Evolutionary conservation across 495 filamentous ascomycete species (phyloP).

Genomic region (Mytilinidion resinicola): DNA sequence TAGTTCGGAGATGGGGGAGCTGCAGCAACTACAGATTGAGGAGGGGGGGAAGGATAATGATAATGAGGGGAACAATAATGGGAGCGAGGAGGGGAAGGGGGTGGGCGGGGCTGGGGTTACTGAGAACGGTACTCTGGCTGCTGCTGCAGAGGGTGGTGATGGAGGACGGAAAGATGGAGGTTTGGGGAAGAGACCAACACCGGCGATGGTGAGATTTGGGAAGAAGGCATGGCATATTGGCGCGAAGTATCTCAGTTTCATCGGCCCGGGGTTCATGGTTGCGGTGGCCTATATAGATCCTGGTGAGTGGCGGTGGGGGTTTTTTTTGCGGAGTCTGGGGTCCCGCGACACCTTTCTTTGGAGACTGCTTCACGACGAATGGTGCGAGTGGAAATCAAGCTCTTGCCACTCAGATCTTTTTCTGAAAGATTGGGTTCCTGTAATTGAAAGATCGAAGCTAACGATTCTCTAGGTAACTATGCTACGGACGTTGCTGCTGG

Average conservation of each 20-base stretch:
- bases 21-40: no score
- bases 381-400: neutral
- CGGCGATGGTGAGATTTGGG: constrained; percentile 5
- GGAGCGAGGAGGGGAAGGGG: no score
- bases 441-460: constrained; percentile 4
- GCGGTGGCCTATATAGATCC: constrained; percentile 77
- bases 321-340: no score
- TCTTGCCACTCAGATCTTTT: no score
- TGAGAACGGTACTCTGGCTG: neutral
- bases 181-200: constrained; percentile 11
- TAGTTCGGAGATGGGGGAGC: neutral
- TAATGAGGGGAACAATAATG: no score
- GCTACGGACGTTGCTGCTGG: constrained; percentile 70
- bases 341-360: neutral
- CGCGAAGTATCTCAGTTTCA: constrained; percentile 63
- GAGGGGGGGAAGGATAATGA: no score
- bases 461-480: constrained; percentile 52
- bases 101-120: no score
- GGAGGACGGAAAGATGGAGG: no score
- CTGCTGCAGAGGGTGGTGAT: neutral
- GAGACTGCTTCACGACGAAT: neutral
- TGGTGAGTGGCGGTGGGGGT: constrained; percentile 39
- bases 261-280: constrained; percentile 83
- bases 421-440: no score
- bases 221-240: constrained; percentile 37